These are phyloP conservation scores for Suhomyces kunorum DNA, from an alignment of 1,139 yeast genomes.

Conservation along the genomic window DNA sequence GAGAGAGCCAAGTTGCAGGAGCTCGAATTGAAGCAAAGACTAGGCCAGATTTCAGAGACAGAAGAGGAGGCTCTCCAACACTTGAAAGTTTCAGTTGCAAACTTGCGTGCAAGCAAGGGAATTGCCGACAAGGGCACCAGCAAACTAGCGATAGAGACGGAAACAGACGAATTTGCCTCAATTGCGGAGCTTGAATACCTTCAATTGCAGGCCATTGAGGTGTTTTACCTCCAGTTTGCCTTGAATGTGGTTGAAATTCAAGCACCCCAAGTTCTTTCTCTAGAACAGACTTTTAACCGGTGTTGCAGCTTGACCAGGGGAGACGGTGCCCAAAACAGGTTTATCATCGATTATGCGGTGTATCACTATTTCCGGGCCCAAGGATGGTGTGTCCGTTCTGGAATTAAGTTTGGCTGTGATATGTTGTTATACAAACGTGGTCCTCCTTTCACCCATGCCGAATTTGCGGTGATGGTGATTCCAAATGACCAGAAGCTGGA, in stretches of 20 bases:
- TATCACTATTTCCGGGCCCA: conserved; percentile 85
- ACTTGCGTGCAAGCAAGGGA: conserved; percentile 7
- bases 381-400: conserved; percentile 95
- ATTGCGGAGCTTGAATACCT: conserved; percentile 57
- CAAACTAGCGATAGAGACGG: neutral
- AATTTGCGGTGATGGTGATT: conserved; percentile 63
- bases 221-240: conserved; percentile 61
- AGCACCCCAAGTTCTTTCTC: conserved; percentile 14
- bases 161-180: neutral
- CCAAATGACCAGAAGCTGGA: conserved; percentile 35
- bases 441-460: conserved; percentile 95
- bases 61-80: conserved; percentile 30
- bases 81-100: conserved; percentile 22
- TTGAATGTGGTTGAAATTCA: conserved; percentile 42
- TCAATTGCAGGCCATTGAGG: conserved; percentile 77
- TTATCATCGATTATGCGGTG: conserved; percentile 62
- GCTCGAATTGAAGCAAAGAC: conserved; percentile 33
- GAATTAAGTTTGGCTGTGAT: conserved; percentile 89
- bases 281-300: conserved; percentile 29
- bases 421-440: conserved; percentile 81
- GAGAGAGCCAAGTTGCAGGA: conserved; percentile 46
- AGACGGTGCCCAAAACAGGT: conserved; percentile 34
- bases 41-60: conserved; percentile 23
- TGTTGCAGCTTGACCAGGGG: conserved; percentile 21
- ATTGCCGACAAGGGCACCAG: neutral